phyloP scores from a whole-genome alignment of 78 protist species.

The Salpingoeca rosetta region DNA sequence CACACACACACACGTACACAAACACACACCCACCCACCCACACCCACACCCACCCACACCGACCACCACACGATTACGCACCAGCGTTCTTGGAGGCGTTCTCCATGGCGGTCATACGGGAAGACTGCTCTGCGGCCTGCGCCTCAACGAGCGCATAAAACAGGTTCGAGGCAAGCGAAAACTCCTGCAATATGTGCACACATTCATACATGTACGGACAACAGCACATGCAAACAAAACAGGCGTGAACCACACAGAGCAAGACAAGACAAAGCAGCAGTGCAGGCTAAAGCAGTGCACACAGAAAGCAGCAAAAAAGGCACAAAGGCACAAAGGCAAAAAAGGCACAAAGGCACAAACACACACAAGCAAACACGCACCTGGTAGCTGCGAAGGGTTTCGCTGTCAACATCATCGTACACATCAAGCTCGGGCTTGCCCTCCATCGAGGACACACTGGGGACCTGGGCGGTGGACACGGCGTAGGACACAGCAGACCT shows the following conservation, averaged over 20 bases:
- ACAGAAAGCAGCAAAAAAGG: no score
- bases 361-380: no score
- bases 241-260: no score
- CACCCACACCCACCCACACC: neutral
- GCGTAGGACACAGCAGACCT: conserved; percentile 36
- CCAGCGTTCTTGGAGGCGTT: conserved; percentile 42
- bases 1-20: no score
- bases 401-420: conserved; percentile 37
- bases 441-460: neutral
- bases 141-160: conserved; percentile 26
- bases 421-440: neutral
- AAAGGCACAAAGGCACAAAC: no score
- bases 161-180: conserved; percentile 16
- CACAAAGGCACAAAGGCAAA: no score
- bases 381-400: neutral
- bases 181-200: no score
- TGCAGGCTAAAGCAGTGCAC: no score
- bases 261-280: no score
- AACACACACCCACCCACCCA: neutral
- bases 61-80: neutral
- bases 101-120: conserved; percentile 59
- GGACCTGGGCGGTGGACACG: neutral
- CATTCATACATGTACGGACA: no score
- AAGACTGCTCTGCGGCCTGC: conserved; percentile 26
- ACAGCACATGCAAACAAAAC: no score